Base-by-base conservation (phyloP, 208 protist species). In the Acanthamoeba lenticulata region DNA sequence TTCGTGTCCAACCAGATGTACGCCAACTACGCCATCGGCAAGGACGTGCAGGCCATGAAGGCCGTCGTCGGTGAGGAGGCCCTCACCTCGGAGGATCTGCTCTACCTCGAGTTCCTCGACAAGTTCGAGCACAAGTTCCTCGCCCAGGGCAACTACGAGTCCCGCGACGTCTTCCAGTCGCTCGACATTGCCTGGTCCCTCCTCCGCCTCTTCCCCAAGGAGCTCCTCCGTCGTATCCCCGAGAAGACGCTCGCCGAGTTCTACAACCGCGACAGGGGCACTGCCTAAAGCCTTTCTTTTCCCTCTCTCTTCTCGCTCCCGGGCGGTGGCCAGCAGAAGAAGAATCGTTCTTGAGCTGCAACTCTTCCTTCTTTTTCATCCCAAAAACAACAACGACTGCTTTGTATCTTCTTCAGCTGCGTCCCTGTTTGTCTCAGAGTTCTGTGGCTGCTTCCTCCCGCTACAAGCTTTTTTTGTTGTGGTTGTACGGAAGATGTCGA, bases 1-100 rank as follows among this genome's bases (percentile, higher is more conserved):
- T 98, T 98, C 89, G 99, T 99, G 42, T 99, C 99, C 94, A 99
- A 99, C 97, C 99, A 99, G 96, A 98, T 99, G 98, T 99, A 99
- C 97, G 99, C 99, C 32, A 99, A 99, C 92, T 99, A 99, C 96
- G 99, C 99, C 86, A 99, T 99, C 94, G 99, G 99, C 94, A 99
- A 99, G 85, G 99, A 99, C 97, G 99, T 99, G 44, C 96, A 99
- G 60, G 98, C 98, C 55, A 99, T 99, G 99, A 99, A 99, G 98
- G 99, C 99, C 86, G 99, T 99, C 74, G 99, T 99, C 77, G 99
- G 99, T 97, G 99, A 99, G 97, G 99, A 99, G 97, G 99, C 99
- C 77, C 97, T 99, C 17, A 98, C 99, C 92, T 96, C 97, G 45
- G 99, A 99, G 95, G 99, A 99, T 97, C 96, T 99, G 60, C 97